Conservation (phyloP, 441 rosid species). For the Dalechampia spathulata region DNA sequence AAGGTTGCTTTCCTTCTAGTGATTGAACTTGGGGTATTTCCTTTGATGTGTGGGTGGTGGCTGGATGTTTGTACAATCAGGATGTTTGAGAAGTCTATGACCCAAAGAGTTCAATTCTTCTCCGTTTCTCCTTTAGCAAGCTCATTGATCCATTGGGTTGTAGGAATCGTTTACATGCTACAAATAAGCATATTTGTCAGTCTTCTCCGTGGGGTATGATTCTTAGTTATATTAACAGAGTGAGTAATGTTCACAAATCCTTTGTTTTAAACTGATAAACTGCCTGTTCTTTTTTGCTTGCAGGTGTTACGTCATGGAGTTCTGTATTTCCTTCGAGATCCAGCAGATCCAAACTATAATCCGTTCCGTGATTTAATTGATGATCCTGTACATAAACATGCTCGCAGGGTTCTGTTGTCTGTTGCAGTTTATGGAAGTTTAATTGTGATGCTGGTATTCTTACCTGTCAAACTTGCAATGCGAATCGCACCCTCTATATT, state of each 20-base stretch:
- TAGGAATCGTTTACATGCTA: constrained; percentile 94
- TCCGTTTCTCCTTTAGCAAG: constrained; percentile 89
- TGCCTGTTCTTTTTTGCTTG: constrained; percentile 10
- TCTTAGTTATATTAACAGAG: constrained; percentile 9
- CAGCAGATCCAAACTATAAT: constrained; percentile 94
- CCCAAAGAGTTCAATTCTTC: constrained; percentile 77
- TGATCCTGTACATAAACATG: constrained; percentile 97
- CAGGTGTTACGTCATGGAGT: constrained; percentile 95
- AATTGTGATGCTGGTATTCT: constrained; percentile 94
- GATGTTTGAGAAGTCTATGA: constrained; percentile 96
- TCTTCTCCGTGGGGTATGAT: constrained; percentile 96
- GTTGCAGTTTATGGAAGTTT: constrained; percentile 94
- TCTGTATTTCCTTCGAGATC: constrained; percentile 85
- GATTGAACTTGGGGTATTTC: constrained; percentile 98
- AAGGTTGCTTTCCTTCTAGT: constrained; percentile 97
- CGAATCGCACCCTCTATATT: constrained; percentile 78
- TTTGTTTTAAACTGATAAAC: constrained; percentile 11
- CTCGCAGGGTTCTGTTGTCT: constrained; percentile 84
- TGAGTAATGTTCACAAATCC: neutral
- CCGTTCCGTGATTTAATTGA: constrained; percentile 97
- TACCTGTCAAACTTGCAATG: constrained; percentile 96
- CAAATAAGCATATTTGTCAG: constrained; percentile 98
- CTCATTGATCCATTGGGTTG: constrained; percentile 97
- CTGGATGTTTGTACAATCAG: constrained; percentile 88
- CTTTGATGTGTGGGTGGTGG: constrained; percentile 99